These are phyloP conservation scores for Epichloe sibirici DNA, from an alignment of 2,329 filamentous ascomycete species.

Conservation along the genomic window DNA sequence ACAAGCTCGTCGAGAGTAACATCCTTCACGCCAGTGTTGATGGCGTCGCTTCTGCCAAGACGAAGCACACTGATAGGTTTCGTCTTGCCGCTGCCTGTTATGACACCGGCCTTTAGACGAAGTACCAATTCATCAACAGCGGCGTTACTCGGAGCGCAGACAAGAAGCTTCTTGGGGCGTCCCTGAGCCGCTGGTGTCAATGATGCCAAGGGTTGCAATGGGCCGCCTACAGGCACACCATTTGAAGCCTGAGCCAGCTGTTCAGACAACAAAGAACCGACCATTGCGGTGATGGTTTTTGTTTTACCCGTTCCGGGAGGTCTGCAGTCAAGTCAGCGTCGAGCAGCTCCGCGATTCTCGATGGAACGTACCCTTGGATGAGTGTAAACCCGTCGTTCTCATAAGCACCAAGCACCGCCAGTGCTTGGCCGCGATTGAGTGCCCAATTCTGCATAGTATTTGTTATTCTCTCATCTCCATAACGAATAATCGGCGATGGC, in stretches of 20 bases:
- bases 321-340: slow-evolving; percentile 30
- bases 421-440: slow-evolving; percentile 80
- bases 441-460: slow-evolving; percentile 64
- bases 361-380: slow-evolving; percentile 60
- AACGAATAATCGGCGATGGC: slow-evolving; percentile 77
- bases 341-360: neutral
- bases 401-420: slow-evolving; percentile 79
- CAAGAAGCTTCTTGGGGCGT: slow-evolving; percentile 68
- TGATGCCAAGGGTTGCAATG: slow-evolving; percentile 16
- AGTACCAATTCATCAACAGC: slow-evolving; percentile 94
- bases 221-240: slow-evolving; percentile 19
- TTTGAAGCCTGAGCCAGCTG: slow-evolving; percentile 23
- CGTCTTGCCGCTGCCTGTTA: slow-evolving; percentile 57
- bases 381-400: slow-evolving; percentile 96
- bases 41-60: slow-evolving; percentile 80
- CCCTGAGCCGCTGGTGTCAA: slow-evolving; percentile 14
- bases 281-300: slow-evolving; percentile 94
- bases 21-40: slow-evolving; percentile 78
- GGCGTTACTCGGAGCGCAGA: slow-evolving; percentile 97
- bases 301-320: slow-evolving; percentile 96
- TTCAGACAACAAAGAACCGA: slow-evolving; percentile 57
- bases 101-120: slow-evolving; percentile 78
- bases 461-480: slow-evolving; percentile 59
- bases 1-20: slow-evolving; percentile 92
- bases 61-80: slow-evolving; percentile 80